Base-by-base conservation (phyloP, 2,329 filamentous ascomycete genomes). In the Hypoxylon sp. region DNA sequence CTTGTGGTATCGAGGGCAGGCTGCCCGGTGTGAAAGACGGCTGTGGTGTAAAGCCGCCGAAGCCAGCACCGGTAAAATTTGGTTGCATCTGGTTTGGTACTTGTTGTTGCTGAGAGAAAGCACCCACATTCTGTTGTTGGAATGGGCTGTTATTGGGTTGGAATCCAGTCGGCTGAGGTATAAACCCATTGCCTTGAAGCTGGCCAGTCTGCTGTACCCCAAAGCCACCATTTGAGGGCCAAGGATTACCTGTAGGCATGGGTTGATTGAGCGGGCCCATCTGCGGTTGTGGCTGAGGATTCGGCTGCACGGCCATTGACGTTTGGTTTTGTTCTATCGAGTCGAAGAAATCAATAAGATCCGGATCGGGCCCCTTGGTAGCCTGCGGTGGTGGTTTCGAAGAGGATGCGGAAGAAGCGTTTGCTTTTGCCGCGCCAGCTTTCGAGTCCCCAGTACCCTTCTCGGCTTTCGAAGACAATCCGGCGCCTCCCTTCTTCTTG, bases 281-380 rank as follows among this genome's bases (percentile, higher is more conserved):
- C 33, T 76, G 75, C 51, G 60, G 58, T 60, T 82, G 81, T 50
- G 58, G 58, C 58, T 82, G 81, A 1, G 79, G 70, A 42, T 80
- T 80, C 17, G 83, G 75, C 70, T 86, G 84, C 1, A 80, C 77
- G 39, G 81, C 85, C 85, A 93, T 88, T 0, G 91, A 85, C 56
- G 92, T 92, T 78, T 96, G 94, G 71, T 94, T 94, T 77, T 94
- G 90, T 76, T 98, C 94, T 75, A 97, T 97, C 5, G 94, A 94
- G 76, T 91, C 95, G 79, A 97, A 97, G 81, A 97, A 98, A 83
- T 95, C 96, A 77, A 97, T 98, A 68, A 97, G 85, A 83, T 97
- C 92, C 29, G 91, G 89, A 73, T 88, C 90, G 29, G 90, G 89
- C 1, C 87, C 90, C 79, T 91, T 94, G 37, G 81, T 79, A 2